phyloP scores from a whole-genome alignment of 208 protist genomes.

The Endotrypanum monterogeii region DNA sequence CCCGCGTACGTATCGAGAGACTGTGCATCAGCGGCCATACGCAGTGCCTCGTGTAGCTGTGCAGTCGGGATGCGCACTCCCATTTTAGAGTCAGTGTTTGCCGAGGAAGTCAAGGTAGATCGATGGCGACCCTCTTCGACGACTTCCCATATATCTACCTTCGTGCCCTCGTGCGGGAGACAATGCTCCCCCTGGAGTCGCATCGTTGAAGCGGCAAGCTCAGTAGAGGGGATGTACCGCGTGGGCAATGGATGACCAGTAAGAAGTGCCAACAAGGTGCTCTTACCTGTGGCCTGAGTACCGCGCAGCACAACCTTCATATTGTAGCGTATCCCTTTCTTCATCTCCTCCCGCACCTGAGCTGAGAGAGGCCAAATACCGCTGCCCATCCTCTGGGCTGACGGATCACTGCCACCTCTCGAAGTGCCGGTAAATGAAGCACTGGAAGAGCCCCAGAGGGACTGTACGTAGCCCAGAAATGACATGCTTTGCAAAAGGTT shows the following conservation, averaged over 20 bases:
- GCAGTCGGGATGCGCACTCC: constrained; percentile 11
- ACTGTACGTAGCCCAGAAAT: constrained; percentile 25
- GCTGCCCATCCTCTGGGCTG: constrained; percentile 29
- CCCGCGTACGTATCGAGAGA: constrained; percentile 62
- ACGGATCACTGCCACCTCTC: constrained; percentile 4
- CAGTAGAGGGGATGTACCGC: constrained; percentile 59
- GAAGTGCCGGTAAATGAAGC: neutral
- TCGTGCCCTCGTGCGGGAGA: constrained; percentile 50
- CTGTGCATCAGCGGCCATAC: constrained; percentile 43
- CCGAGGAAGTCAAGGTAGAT: constrained; percentile 11
- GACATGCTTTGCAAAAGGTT: constrained; percentile 7
- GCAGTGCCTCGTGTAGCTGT: constrained; percentile 33
- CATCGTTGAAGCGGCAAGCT: constrained; percentile 67
- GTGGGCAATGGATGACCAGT: constrained; percentile 41
- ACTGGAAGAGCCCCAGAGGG: constrained; percentile 9
- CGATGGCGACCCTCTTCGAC: constrained; percentile 52
- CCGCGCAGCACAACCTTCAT: constrained; percentile 85
- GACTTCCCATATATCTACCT: constrained; percentile 84
- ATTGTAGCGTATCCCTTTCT: constrained; percentile 71
- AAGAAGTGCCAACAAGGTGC: constrained; percentile 64
- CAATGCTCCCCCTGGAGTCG: constrained; percentile 39
- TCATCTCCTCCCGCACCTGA: constrained; percentile 61
- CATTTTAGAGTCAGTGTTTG: neutral
- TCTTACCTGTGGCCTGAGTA: constrained; percentile 67
- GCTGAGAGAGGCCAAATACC: constrained; percentile 61